Evolutionary conservation across 768 basidiomycete genomes (phyloP).

Genomic region (Termitomyces sp.): DNA sequence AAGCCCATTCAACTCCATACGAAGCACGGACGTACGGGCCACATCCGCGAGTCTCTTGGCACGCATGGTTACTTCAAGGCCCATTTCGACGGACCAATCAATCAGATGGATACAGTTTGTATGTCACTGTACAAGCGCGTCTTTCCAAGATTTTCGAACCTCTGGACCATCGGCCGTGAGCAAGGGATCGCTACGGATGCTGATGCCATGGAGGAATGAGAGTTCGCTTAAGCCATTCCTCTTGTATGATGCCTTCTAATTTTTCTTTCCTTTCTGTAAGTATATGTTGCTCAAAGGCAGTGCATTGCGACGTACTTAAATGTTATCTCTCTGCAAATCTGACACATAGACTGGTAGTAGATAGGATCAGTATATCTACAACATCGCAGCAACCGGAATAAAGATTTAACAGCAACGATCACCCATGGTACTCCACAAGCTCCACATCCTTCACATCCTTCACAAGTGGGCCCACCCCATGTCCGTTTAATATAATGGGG

Average conservation of each 20-base stretch:
- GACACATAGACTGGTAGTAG: background rate
- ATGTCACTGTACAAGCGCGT: constrained; percentile 95
- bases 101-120: constrained; percentile 96
- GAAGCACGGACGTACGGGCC: constrained; percentile 84
- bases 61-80: constrained; percentile 99
- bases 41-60: constrained; percentile 88
- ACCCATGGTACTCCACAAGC: background rate
- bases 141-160: constrained; percentile 78
- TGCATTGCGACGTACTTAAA: background rate
- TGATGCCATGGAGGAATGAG: constrained; percentile 38
- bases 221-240: background rate
- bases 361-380: background rate
- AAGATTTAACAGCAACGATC: background rate
- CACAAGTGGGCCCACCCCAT: background rate
- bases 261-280: background rate
- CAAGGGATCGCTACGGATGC: constrained; percentile 11
- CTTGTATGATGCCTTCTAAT: background rate
- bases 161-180: constrained; percentile 33
- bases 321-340: background rate
- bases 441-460: background rate
- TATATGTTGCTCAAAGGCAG: background rate
- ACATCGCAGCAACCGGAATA: background rate
- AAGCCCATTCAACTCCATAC: constrained; percentile 91
- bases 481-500: background rate
- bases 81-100: constrained; percentile 87